Percentiles rank a stretch among this genome's conserved stretches.
Conservation (phyloP, 2,329 filamentous ascomycete species). For the Sclerotinia nivalis region DNA sequence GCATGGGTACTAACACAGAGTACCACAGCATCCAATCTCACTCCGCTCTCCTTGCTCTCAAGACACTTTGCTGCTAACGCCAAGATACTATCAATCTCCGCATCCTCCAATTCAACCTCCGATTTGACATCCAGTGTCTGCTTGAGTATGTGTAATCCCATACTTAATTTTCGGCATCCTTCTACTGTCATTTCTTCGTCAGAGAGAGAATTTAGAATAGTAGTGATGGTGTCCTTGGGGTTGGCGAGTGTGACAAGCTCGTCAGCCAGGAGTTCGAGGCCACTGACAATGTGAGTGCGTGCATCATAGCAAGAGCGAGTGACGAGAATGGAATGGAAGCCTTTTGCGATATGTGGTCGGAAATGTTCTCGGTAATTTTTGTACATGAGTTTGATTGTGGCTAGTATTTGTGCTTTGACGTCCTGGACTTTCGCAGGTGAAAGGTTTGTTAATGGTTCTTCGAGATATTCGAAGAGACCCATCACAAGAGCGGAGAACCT, state of each 20-base stretch:
- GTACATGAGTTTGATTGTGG: conserved; percentile 72
- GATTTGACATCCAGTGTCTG: conserved; percentile 52
- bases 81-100: conserved; percentile 54
- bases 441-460: conserved; percentile 57
- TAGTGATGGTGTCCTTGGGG: conserved; percentile 58
- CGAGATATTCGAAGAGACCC: conserved; percentile 71
- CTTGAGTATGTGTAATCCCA: conserved; percentile 64
- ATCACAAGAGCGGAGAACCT: conserved; percentile 68
- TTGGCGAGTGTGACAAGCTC: conserved; percentile 69
- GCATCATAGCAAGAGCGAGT: conserved; percentile 67
- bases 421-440: conserved; percentile 67
- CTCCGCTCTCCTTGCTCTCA: conserved; percentile 60
- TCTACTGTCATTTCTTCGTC: conserved; percentile 47
- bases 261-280: conserved; percentile 71
- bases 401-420: conserved; percentile 71
- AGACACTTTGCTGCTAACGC: conserved; percentile 57
- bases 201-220: conserved; percentile 53
- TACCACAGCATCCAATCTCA: conserved; percentile 75
- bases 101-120: conserved; percentile 51
- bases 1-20: conserved; percentile 73
- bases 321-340: conserved; percentile 65
- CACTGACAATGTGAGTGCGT: conserved; percentile 69
- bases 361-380: conserved; percentile 67
- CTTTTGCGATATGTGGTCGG: conserved; percentile 65
- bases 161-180: conserved; percentile 56